Percentiles rank a stretch among this genome's conserved stretches.
Evolutionary conservation across 345 rosid genomes (phyloP).

Genomic region (Pugionium dolabratum): DNA sequence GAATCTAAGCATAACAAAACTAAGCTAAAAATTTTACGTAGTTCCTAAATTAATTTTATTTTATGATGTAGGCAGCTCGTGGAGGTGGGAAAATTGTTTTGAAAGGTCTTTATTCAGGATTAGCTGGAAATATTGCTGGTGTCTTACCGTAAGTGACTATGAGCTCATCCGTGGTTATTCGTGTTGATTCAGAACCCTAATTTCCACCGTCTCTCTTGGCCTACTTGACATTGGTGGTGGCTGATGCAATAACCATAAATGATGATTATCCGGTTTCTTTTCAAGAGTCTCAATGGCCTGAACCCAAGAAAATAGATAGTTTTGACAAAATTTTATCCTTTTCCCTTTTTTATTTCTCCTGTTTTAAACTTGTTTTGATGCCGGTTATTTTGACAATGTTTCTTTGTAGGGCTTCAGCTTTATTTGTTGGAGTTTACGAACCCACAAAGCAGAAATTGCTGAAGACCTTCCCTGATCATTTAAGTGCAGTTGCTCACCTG

Average conservation of each 20-base stretch:
- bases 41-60: slow-evolving; percentile 3
- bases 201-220: background rate
- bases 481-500: slow-evolving; percentile 86
- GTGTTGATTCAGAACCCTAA: background rate
- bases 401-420: slow-evolving; percentile 78
- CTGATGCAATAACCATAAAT: background rate
- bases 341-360: background rate
- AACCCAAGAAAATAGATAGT: background rate
- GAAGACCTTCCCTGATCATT: slow-evolving; percentile 72
- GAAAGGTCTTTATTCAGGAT: slow-evolving; percentile 94
- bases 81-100: slow-evolving; percentile 80
- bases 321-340: background rate
- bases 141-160: slow-evolving; percentile 82
- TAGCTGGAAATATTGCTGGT: slow-evolving; percentile 88
- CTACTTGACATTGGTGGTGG: background rate
- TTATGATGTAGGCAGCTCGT: slow-evolving; percentile 60
- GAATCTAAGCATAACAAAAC: too few relatives aligned
- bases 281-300: background rate
- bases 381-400: slow-evolving; percentile 24
- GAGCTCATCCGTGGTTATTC: background rate
- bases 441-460: slow-evolving; percentile 88
- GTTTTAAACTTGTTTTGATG: background rate
- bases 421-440: slow-evolving; percentile 93
- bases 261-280: background rate
- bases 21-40: too few relatives aligned